Conservation (phyloP, 768 basidiomycete species). For the Chalciporus pseudorubinellus region DNA sequence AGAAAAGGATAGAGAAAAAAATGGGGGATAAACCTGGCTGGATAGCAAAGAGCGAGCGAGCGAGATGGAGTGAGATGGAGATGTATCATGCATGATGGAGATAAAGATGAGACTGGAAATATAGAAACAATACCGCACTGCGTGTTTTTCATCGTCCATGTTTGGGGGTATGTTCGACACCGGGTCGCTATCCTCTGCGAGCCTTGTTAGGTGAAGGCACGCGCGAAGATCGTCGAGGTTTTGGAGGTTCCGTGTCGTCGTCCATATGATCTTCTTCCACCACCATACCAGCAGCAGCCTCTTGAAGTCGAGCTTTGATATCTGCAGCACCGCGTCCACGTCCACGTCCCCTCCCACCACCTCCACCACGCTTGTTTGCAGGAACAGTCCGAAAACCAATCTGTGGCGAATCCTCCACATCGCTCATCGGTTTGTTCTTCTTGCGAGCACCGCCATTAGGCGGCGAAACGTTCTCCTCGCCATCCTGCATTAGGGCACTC, state of each 20-base stretch:
- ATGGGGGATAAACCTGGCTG: slow-evolving; percentile 8
- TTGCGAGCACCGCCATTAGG: slow-evolving; percentile 19
- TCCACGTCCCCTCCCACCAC: slow-evolving; percentile 21
- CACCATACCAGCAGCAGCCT: slow-evolving; percentile 25
- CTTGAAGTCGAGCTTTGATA: slow-evolving; percentile 21
- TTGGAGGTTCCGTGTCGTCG: slow-evolving; percentile 22
- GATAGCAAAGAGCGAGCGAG: slow-evolving; percentile 7
- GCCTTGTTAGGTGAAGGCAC: slow-evolving; percentile 32
- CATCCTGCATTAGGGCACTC: slow-evolving; percentile 27
- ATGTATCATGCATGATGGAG: background rate
- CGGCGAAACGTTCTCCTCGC: slow-evolving; percentile 8
- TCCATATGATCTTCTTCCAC: slow-evolving; percentile 31
- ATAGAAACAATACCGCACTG: background rate
- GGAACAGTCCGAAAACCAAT: slow-evolving; percentile 4
- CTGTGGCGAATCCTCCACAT: slow-evolving; percentile 15
- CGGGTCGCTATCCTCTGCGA: slow-evolving; percentile 3
- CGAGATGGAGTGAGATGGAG: background rate
- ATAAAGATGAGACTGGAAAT: background rate
- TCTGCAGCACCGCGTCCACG: slow-evolving; percentile 17
- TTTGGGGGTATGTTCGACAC: background rate
- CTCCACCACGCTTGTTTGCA: slow-evolving; percentile 16
- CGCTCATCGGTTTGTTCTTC: slow-evolving; percentile 19
- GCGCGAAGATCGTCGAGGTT: slow-evolving; percentile 36
- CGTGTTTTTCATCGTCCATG: background rate
- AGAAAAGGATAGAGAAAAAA: background rate